Evolutionary conservation across 257 asterid genomes (phyloP).

Genomic region (Petunia axillaris): DNA sequence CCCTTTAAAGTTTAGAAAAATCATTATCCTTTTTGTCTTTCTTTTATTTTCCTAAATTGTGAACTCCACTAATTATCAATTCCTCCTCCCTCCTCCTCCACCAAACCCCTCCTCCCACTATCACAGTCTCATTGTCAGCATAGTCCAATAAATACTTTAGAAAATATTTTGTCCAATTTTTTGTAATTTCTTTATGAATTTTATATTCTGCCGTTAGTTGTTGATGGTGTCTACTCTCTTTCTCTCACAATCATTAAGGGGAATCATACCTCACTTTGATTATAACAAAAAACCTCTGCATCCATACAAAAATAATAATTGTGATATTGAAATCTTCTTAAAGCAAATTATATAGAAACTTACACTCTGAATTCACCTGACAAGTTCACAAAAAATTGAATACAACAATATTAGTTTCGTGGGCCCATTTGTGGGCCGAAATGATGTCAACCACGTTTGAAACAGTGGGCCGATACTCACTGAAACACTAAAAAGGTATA

Average conservation of each 20-base stretch:
- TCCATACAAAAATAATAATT: not conserved
- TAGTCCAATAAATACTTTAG: constrained; percentile 25
- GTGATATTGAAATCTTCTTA: not conserved
- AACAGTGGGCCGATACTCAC: constrained; percentile 50
- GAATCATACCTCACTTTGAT: constrained; percentile 15
- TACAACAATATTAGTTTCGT: constrained; percentile 29
- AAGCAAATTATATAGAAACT: not conserved
- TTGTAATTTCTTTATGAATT: not conserved
- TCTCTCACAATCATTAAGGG: constrained; percentile 13
- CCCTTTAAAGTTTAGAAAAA: constrained; percentile 1
- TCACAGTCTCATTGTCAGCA: constrained; percentile 27
- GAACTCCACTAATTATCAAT: not conserved
- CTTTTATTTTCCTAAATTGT: not conserved
- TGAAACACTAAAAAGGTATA: not conserved
- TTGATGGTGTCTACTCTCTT: constrained; percentile 11
- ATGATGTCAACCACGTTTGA: constrained; percentile 31
- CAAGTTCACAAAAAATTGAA: constrained; percentile 16
- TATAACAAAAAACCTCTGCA: not conserved
- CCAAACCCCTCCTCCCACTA: not conserved
- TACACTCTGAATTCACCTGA: not conserved
- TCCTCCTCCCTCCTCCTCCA: not conserved
- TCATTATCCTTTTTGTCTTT: not conserved
- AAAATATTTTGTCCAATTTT: constrained; percentile 23
- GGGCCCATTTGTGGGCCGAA: constrained; percentile 35
- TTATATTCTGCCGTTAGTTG: constrained; percentile 39